Percentiles rank a stretch among this genome's conserved stretches.
These are phyloP conservation scores for Pterocarpus santalinus DNA, from an alignment of 306 rosid genomes.

Conservation along the genomic window DNA sequence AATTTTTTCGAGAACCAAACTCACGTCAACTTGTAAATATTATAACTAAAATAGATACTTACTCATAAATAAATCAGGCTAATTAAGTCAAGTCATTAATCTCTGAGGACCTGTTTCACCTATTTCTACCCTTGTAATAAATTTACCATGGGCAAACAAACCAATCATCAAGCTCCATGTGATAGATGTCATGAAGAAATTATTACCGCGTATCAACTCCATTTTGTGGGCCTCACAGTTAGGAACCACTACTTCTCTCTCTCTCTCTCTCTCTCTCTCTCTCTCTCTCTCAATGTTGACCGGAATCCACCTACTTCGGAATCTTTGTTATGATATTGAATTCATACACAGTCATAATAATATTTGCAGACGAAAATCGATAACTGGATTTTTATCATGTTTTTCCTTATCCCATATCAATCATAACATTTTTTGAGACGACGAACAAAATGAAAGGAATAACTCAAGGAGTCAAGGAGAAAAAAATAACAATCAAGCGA, in stretches of 20 bases:
- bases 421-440: background rate
- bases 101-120: too few species aligned
- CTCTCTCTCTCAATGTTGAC: too few species aligned
- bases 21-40: too few species aligned
- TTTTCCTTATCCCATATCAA: constrained; percentile 8
- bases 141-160: constrained; percentile 33
- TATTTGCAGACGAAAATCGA: constrained; percentile 6
- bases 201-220: constrained; percentile 32
- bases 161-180: constrained; percentile 52
- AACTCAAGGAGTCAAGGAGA: background rate
- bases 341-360: background rate
- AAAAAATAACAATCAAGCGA: background rate
- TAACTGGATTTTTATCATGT: background rate
- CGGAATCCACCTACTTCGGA: background rate
- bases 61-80: too few species aligned
- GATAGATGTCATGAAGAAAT: constrained; percentile 40
- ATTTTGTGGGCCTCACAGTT: constrained; percentile 38
- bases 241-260: background rate
- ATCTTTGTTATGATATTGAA: constrained; percentile 28
- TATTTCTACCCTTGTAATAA: too few species aligned
- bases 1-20: too few species aligned
- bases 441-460: background rate
- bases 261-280: too few species aligned
- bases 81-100: too few species aligned
- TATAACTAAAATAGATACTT: too few species aligned